Conservation (phyloP, 2,329 filamentous ascomycete genomes). For the Onygenales sp. region DNA sequence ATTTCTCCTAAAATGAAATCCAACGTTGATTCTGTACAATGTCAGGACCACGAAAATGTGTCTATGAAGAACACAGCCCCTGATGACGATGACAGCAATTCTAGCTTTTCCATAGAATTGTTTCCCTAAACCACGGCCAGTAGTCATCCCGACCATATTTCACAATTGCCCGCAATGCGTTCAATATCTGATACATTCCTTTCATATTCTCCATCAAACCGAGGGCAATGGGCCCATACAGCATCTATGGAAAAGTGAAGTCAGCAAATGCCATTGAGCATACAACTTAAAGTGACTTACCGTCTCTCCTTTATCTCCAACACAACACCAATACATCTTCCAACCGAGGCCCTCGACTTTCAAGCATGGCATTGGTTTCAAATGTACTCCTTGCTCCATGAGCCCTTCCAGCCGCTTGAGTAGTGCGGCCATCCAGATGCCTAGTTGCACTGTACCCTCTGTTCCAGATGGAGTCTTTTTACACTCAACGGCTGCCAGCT, state of each 20-base stretch:
- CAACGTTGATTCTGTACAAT: too few species aligned
- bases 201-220: not conserved
- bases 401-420: slow-evolving; percentile 1
- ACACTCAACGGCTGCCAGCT: slow-evolving; percentile 1
- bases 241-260: not conserved
- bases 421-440: not conserved
- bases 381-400: not conserved
- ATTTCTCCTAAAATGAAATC: too few species aligned
- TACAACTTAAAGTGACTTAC: not conserved
- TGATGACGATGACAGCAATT: too few species aligned
- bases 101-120: not conserved
- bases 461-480: not conserved
- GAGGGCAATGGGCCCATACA: not conserved
- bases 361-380: slow-evolving; percentile 2
- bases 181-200: slow-evolving; percentile 1
- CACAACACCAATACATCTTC: slow-evolving; percentile 1
- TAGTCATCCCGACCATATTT: slow-evolving; percentile 1
- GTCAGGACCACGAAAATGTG: too few species aligned
- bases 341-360: not conserved
- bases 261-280: not conserved
- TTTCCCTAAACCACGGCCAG: not conserved
- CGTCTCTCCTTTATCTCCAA: not conserved
- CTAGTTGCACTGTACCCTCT: not conserved
- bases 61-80: too few species aligned
- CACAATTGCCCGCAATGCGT: not conserved